These are phyloP conservation scores for Pholiota conissans DNA, from an alignment of 768 basidiomycete species.

Conservation along the genomic window DNA sequence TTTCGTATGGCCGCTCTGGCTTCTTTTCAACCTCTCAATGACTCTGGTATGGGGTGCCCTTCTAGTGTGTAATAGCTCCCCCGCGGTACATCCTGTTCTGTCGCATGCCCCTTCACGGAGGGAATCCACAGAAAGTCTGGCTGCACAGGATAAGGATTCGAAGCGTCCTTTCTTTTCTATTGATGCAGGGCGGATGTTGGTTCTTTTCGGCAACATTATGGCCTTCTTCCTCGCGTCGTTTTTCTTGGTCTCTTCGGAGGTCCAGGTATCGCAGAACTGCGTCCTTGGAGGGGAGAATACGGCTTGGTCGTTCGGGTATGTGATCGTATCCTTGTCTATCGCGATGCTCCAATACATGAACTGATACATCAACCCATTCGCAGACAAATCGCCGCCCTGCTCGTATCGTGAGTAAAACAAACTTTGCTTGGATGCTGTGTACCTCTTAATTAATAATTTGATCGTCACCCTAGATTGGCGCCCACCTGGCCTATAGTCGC, in stretches of 20 bases:
- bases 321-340: background rate
- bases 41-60: conserved; percentile 16
- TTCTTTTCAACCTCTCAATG: conserved; percentile 14
- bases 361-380: background rate
- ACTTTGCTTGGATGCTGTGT: no score
- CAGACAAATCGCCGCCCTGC: conserved; percentile 17
- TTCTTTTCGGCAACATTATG: conserved; percentile 8
- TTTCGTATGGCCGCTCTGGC: conserved; percentile 17
- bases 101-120: conserved; percentile 10
- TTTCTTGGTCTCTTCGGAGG: conserved; percentile 15
- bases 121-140: conserved; percentile 1
- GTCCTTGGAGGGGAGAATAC: conserved; percentile 15
- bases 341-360: background rate
- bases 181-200: conserved; percentile 14
- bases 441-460: no score
- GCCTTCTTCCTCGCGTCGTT: conserved; percentile 13
- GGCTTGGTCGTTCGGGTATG: conserved; percentile 20
- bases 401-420: conserved; percentile 12
- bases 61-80: conserved; percentile 16
- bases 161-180: conserved; percentile 8
- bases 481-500: conserved; percentile 17
- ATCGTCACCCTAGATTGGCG: conserved; percentile 14
- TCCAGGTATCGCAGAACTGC: conserved; percentile 15
- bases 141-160: no score
- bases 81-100: conserved; percentile 15